Base-by-base conservation (phyloP, 495 filamentous ascomycete species). In the Neurospora sp. region DNA sequence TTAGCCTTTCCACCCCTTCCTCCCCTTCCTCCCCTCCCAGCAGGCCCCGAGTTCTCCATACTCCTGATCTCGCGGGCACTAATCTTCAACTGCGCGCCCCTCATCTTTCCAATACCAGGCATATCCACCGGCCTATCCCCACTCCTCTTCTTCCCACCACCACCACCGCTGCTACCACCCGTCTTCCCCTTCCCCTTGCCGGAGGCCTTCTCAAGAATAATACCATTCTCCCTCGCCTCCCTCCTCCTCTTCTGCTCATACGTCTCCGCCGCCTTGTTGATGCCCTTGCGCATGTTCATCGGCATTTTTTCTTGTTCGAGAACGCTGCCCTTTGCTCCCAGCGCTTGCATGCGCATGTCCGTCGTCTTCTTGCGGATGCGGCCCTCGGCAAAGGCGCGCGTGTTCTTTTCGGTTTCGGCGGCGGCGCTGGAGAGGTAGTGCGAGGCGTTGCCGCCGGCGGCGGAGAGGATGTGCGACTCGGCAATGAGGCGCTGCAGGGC, bases 401-500 rank as follows among this genome's bases (percentile, higher is more conserved):
- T 75, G 74, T 78, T 78, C 70, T 75, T 23, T 42, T 71, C 72
- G 41, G 71, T 77, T 8, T 70, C 62, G 5, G 79, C 27, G 60
- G 79, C 75, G 23, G 75, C 49, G 42, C 46, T 49, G 69, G 76
- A 80, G 42, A 78, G 76, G 79, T 78, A 81, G 76, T 81, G 79
- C 23, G 78, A 79, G 7, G 88, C 85, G 62, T 92, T 89, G n/a
- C 87, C 86, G 11, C 84, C 84, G 7, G 85, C 79, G 3, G 89
- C 86, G 18, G 94, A 91, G 71, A 99, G 90, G 42, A 99, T 91
- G 82, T 98, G 95, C 1, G 95, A 98, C 85, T 99, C 96, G 73
- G 90, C 86, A 12, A 99, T 89, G 12, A 99, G 88, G 18, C 94
- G 89, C 78, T 98, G 95, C 23, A 99, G 87, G 11, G 92, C 94